Conservation (phyloP, 371 early-diverging fungal genomes). For the Rhizoclosmatium hyalinum region DNA sequence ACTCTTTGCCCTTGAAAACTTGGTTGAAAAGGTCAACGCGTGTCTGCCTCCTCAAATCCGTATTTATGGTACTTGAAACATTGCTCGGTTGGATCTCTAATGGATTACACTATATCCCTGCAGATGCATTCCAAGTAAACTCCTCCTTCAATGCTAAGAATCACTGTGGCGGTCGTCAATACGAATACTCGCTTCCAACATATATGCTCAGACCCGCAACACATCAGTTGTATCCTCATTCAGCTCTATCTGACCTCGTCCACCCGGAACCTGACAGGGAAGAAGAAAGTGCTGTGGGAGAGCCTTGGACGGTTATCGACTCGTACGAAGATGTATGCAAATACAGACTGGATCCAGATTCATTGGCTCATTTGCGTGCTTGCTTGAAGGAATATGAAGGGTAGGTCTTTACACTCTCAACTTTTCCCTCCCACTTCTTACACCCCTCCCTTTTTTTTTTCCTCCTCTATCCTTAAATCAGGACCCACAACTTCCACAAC, state of each 20-base stretch:
- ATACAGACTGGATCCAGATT: constrained; percentile 70
- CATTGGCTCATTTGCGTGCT: constrained; percentile 68
- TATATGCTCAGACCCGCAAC: constrained; percentile 60
- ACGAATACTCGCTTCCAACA: constrained; percentile 98
- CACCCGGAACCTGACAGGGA: not conserved
- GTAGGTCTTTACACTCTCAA: not conserved
- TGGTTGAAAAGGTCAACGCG: constrained; percentile 78
- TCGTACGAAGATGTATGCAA: constrained; percentile 3
- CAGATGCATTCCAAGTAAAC: constrained; percentile 74
- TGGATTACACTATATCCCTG: not conserved
- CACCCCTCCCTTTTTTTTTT: not conserved
- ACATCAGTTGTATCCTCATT: constrained; percentile 12
- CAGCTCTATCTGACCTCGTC: constrained; percentile 1
- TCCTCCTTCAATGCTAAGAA: constrained; percentile 92
- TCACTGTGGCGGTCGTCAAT: constrained; percentile 90
- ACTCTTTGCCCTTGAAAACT: constrained; percentile 75
- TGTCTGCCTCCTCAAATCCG: constrained; percentile 81
- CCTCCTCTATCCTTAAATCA: not conserved
- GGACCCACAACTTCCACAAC: constrained; percentile 94
- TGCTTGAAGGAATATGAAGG: constrained; percentile 83
- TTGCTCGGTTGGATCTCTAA: not conserved
- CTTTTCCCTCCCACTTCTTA: not conserved
- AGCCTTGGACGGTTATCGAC: constrained; percentile 2
- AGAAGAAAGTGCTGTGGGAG: constrained; percentile 5
- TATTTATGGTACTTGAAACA: constrained; percentile 73